These are phyloP conservation scores for Stevia rebaudiana DNA, from an alignment of 140 eudicot species.

Conservation along the genomic window DNA sequence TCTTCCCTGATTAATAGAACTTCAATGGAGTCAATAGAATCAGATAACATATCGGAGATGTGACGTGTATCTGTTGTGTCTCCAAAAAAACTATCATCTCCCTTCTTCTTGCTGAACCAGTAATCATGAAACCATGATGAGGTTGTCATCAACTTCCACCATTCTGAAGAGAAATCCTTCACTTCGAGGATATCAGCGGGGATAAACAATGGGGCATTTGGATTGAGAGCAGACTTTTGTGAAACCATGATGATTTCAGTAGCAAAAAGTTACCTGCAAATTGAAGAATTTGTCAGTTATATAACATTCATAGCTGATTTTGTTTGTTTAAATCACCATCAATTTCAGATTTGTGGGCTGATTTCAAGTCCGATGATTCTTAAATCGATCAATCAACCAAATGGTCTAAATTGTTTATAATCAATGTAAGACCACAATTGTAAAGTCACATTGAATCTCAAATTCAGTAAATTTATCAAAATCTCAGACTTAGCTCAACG, in stretches of 20 bases:
- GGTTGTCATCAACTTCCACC: conserved; percentile 87
- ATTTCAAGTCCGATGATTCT: neutral
- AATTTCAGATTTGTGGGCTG: neutral
- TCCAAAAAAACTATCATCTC: conserved; percentile 40
- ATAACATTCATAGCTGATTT: neutral
- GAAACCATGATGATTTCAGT: conserved; percentile 54
- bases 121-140: conserved; percentile 80
- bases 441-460: neutral
- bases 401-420: conserved; percentile 1
- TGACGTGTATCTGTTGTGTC: conserved; percentile 24
- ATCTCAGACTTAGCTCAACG: neutral
- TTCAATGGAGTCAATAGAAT: conserved; percentile 66
- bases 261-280: conserved; percentile 3
- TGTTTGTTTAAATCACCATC: neutral
- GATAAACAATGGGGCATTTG: conserved; percentile 77
- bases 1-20: conserved; percentile 68
- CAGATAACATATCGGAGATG: conserved; percentile 62
- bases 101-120: conserved; percentile 88
- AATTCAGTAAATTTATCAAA: neutral
- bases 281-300: neutral
- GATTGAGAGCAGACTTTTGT: conserved; percentile 67
- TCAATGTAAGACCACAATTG: neutral
- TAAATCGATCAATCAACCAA: conserved; percentile 6
- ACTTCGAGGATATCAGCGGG: conserved; percentile 86
- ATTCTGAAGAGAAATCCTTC: conserved; percentile 92